Base-by-base conservation (phyloP, 306 rosid genomes). In the Cucurbita pepo region DNA sequence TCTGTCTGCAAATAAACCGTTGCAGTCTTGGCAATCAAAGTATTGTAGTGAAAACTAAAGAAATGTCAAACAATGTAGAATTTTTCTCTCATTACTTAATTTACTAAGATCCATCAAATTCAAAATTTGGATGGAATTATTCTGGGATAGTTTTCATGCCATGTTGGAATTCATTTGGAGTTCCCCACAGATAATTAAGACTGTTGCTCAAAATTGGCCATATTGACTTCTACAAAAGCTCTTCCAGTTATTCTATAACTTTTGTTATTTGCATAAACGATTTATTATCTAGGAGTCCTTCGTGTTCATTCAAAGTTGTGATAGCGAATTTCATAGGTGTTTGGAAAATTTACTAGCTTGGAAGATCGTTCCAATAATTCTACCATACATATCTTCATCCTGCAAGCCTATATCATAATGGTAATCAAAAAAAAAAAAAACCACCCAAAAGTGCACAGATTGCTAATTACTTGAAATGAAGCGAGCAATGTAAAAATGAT, bases 401-500 rank as follows among this genome's bases (percentile, higher is more conserved):
- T 41, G 37, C 30, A 64, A 10, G 37, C 37, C 53, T 43, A 64
- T 64, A n/a, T 5, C 34, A 64, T 18, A n/a, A 41, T 41, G 6
- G 37, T 43, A 19, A 51, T 43, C 1, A 3, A 47, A 7, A 69
- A 38, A 51, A 3, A 11, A 71, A 37, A 19, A 5, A 2, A 34
- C 13, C 22, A 69, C 30, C 48, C 7, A 36, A 18, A 10, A 13
- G 53, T 22, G 30, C 9, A 41, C 4, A 15, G 54, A 40, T 56
- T 30, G 15, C 9, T 63, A 67, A 75, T 80, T 90, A 90, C 98
- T 64, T 94, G 94, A 81, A 94, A 94, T 69, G 98, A 94, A 73
- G 98, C 95, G 50, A 86, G 44, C 81, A 94, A 74, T 66, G 97
- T 87, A 85, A 94, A 94, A 76, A 94, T 86, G 79, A 86, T 30